A percentile compares a stretch with the other conserved stretches of the same genome.
These are phyloP conservation scores for Boletus sp. DNA, from an alignment of 768 basidiomycete species.

Conservation along the genomic window DNA sequence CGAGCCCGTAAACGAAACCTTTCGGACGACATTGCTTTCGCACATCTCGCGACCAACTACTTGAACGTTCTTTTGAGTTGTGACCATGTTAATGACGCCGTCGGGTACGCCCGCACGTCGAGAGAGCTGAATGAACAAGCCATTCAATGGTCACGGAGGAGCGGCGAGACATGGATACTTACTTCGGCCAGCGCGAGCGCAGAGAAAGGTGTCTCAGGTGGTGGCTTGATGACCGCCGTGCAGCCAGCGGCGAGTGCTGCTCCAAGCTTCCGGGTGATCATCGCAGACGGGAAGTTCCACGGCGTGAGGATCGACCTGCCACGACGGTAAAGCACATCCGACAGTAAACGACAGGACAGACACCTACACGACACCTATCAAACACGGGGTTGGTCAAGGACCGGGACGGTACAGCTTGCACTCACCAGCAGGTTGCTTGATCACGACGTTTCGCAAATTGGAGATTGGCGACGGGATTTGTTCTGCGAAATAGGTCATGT, in stretches of 20 bases:
- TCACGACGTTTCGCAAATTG: constrained; percentile 76
- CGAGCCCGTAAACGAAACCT: constrained; percentile 91
- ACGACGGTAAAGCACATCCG: constrained; percentile 3
- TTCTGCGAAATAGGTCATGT: constrained; percentile 42
- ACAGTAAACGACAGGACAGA: background rate
- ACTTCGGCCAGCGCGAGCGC: constrained; percentile 91
- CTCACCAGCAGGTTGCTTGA: constrained; percentile 90
- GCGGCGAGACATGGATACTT: constrained; percentile 2
- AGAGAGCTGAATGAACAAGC: constrained; percentile 52
- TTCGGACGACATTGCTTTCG: constrained; percentile 80
- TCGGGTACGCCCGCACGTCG: constrained; percentile 90
- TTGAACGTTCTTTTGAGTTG: constrained; percentile 77
- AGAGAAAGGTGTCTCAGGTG: constrained; percentile 93
- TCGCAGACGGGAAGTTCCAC: constrained; percentile 95
- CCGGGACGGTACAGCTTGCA: constrained; percentile 38
- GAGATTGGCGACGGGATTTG: constrained; percentile 76
- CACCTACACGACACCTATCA: constrained; percentile 47
- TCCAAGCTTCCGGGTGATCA: constrained; percentile 89
- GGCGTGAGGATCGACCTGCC: constrained; percentile 75
- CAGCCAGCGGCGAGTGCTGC: constrained; percentile 95
- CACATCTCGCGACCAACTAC: constrained; percentile 96
- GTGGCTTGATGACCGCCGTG: constrained; percentile 91
- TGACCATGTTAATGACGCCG: constrained; percentile 93
- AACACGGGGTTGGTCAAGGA: background rate
- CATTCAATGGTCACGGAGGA: background rate